Percentiles rank a stretch among this genome's conserved stretches.
Conservation (phyloP, 441 rosid genomes). For the Erodium moschatum region DNA sequence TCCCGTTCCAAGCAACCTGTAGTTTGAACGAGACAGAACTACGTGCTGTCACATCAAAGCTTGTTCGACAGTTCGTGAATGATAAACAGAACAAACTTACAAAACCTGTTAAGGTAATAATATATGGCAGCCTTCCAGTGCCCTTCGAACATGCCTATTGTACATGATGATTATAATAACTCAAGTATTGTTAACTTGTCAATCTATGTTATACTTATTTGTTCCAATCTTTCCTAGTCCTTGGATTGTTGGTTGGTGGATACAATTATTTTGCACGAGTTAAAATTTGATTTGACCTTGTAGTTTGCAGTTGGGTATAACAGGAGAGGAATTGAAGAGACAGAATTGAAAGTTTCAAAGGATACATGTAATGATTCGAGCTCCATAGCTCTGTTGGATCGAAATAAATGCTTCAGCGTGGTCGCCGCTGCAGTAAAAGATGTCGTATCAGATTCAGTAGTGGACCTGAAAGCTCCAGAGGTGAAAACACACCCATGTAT, state of each 20-base stretch:
- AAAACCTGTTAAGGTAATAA: slow-evolving; percentile 56
- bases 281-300: slow-evolving; percentile 7
- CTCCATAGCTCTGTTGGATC: slow-evolving; percentile 46
- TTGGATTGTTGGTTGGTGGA: neutral
- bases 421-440: slow-evolving; percentile 82
- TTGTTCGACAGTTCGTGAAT: slow-evolving; percentile 49
- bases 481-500: slow-evolving; percentile 25
- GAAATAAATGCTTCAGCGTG: slow-evolving; percentile 62
- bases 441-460: slow-evolving; percentile 54
- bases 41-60: slow-evolving; percentile 50
- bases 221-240: neutral
- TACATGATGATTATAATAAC: neutral
- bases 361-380: slow-evolving; percentile 33
- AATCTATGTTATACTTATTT: neutral
- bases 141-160: neutral
- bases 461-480: slow-evolving; percentile 83
- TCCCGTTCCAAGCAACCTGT: slow-evolving; percentile 87
- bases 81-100: slow-evolving; percentile 37
- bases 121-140: neutral
- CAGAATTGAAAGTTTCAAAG: slow-evolving; percentile 33
- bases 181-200: neutral
- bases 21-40: slow-evolving; percentile 62
- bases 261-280: neutral
- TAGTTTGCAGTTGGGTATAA: slow-evolving; percentile 88
- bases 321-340: slow-evolving; percentile 74